Evolutionary conservation across 805 yeast species (phyloP).

Genomic region (Barnettozyma sucrosica): DNA sequence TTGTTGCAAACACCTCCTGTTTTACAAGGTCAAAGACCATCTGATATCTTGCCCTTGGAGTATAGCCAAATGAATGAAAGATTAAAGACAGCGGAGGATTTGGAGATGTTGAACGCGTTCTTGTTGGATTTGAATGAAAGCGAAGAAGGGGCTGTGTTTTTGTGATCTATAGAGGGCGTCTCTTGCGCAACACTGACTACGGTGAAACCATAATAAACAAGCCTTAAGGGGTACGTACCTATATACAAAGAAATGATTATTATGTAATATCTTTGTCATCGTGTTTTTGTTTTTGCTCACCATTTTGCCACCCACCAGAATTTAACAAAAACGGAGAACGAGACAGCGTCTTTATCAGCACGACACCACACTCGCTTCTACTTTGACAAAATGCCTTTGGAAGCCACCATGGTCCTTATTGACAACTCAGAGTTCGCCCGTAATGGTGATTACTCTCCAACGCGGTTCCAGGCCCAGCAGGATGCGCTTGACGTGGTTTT

Average conservation of each 20-base stretch:
- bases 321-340: not conserved
- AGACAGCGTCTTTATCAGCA: not conserved
- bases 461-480: constrained; percentile 86
- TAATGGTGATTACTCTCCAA: constrained; percentile 88
- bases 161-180: not conserved
- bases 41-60: not conserved
- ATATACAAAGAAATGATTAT: no score
- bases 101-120: not conserved
- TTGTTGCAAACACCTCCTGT: not conserved
- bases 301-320: not conserved
- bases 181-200: no score
- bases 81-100: not conserved
- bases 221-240: no score
- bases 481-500: constrained; percentile 86
- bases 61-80: not conserved
- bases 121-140: not conserved
- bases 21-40: not conserved
- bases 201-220: no score
- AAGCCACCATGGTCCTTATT: constrained; percentile 91
- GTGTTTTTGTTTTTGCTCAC: not conserved
- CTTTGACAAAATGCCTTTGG: constrained; percentile 67
- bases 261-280: not conserved
- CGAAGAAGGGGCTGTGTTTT: not conserved
- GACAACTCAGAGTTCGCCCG: constrained; percentile 96
- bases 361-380: not conserved